phyloP scores from a whole-genome alignment of 495 filamentous ascomycete species.

The Neurospora sp. region DNA sequence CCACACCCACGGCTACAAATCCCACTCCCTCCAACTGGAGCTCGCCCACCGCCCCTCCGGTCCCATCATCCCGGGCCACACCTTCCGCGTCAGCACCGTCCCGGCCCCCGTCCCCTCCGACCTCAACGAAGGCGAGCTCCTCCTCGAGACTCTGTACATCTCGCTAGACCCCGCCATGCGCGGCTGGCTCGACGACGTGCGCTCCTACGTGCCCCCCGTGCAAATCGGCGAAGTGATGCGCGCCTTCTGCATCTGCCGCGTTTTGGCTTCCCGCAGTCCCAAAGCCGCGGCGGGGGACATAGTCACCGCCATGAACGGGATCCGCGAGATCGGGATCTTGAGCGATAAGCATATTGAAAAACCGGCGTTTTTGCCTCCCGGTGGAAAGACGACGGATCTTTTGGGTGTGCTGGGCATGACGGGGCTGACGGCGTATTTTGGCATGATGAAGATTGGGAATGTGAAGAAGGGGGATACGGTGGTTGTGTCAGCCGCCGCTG shows the following conservation, averaged over 20 bases:
- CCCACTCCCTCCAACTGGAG: slow-evolving; percentile 35
- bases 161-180: slow-evolving; percentile 80
- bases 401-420: slow-evolving; percentile 53
- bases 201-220: slow-evolving; percentile 61
- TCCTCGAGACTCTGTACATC: slow-evolving; percentile 58
- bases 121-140: slow-evolving; percentile 49
- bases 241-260: slow-evolving; percentile 46
- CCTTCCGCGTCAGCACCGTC: slow-evolving; percentile 43
- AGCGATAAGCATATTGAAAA: slow-evolving; percentile 35
- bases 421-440: slow-evolving; percentile 59
- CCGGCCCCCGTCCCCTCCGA: slow-evolving; percentile 35
- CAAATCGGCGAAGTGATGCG: slow-evolving; percentile 59
- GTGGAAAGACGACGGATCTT: slow-evolving; percentile 46
- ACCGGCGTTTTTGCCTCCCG: slow-evolving; percentile 35
- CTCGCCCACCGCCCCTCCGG: slow-evolving; percentile 40
- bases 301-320: slow-evolving; percentile 44
- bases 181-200: slow-evolving; percentile 57
- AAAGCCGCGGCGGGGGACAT: slow-evolving; percentile 43
- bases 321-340: slow-evolving; percentile 53
- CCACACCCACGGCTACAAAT: slow-evolving; percentile 17
- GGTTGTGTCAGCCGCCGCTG: slow-evolving; percentile 60
- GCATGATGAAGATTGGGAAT: slow-evolving; percentile 49
- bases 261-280: slow-evolving; percentile 28
- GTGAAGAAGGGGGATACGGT: slow-evolving; percentile 51
- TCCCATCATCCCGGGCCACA: slow-evolving; percentile 35